Conservation (phyloP, 495 filamentous ascomycete genomes). For the Oleoguttula mirabilis region DNA sequence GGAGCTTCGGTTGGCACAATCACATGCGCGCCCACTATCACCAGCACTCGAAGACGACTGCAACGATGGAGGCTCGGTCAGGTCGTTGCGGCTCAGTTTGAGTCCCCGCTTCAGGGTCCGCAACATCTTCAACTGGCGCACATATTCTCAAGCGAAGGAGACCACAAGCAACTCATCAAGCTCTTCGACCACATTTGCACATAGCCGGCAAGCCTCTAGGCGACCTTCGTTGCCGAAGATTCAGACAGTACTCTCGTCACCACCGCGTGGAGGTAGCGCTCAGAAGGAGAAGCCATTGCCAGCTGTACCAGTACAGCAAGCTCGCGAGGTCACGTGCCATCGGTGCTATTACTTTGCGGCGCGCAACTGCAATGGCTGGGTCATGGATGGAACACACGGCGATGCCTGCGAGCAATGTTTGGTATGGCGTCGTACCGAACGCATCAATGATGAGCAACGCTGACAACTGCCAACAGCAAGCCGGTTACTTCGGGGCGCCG, state of each 20-base stretch:
- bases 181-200: no score
- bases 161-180: not conserved
- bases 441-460: not conserved
- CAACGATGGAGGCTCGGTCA: slow-evolving; percentile 6
- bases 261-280: not conserved
- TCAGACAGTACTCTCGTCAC: slow-evolving; percentile 5
- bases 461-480: slow-evolving; percentile 6
- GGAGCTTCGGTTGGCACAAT: not conserved
- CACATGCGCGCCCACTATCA: slow-evolving; percentile 3
- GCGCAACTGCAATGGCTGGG: slow-evolving; percentile 14
- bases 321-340: slow-evolving; percentile 4
- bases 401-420: slow-evolving; percentile 16
- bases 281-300: slow-evolving; percentile 11
- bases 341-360: slow-evolving; percentile 17
- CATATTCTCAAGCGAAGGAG: slow-evolving; percentile 10
- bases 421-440: not conserved
- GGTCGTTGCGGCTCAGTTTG: slow-evolving; percentile 4
- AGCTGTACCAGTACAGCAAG: not conserved
- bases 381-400: slow-evolving; percentile 6
- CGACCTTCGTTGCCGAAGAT: slow-evolving; percentile 12
- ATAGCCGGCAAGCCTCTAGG: no score
- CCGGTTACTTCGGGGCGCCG: slow-evolving; percentile 13
- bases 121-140: slow-evolving; percentile 13
- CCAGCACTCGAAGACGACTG: slow-evolving; percentile 7
- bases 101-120: slow-evolving; percentile 5